Base-by-base conservation (phyloP, 805 yeast genomes). In the Candida vaughaniae region DNA sequence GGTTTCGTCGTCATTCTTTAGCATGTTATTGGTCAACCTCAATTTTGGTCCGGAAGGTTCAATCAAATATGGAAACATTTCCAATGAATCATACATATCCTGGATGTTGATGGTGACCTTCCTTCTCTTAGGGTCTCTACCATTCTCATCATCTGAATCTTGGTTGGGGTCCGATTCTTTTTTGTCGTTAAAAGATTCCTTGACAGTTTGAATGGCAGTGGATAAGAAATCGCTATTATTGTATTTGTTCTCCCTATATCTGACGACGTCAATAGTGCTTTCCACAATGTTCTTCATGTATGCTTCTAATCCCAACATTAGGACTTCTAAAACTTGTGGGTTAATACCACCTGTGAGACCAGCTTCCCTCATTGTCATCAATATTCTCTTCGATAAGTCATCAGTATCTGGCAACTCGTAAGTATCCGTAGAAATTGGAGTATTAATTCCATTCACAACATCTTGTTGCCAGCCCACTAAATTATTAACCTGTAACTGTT, bases 381-480 rank as follows among this genome's bases (percentile, higher is more conserved):
- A 62, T 71, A 93, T 80, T 35, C 89, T 71, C 9, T 80, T 65
- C 35, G 78, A 75, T 30, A 93, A 60, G 25, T 73, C 73, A 31
- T 81, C 89, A 27, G 72, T 69, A 47, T 91, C 98, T 0, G 97
- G 97, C 4, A 93, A 58, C 45, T 90, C 90, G 55, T 71, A 86
- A 25, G 77, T 69, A 47, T 91, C 95, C 1, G 85, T 68, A 2
- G 91, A 75, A 23, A 90, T 68, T 4, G 93, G 91, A 1, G 93
- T 77, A 48, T 85, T 88, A 38, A 87, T 75, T 3, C 93, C 95
- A 52, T 83, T 89, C 36, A 83, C 74, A 12, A 93, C 86, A 54
- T 93, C 98, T 58, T 90, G 96, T 16, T 95, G 87, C 91, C 96
- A 89, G 48, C 83, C 83, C 20, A 80, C 74, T 22, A 86, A 74